Base-by-base conservation (phyloP, 164 flowering plant genomes). In the Umbellularia californica region DNA sequence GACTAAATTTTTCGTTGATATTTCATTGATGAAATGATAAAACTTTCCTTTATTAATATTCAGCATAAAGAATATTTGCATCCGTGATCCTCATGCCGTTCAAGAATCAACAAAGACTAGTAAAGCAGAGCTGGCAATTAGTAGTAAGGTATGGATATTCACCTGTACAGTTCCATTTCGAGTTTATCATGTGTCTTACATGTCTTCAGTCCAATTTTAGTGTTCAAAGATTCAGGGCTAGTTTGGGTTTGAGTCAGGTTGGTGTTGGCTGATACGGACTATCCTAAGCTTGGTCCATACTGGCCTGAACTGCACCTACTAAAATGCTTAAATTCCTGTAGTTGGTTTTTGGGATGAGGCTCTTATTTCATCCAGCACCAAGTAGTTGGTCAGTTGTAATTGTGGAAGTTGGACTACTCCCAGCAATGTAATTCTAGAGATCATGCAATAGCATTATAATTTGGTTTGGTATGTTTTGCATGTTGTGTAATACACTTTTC, bases 21-120 rank as follows among this genome's bases (percentile, higher is more conserved):
- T 20, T 55, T 55, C 60, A 15, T 55, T 55, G 20, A 15, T 17
- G 60, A 55, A 55, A 55, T 15, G 41, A 23, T 50, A 9, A 9
- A 52, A 19, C 24, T 17, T 14, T 66, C 27, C 27, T 68, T 69
- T 71, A 27, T 74, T 35, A 25, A 51, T 70, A 68, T 81, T 24
- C 81, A 94, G 98, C 5, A 77, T 94, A 80, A 88, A 84, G 78
- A 79, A 76, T 68, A 81, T 94, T 60, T 79, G 58, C 68, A 80
- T 94, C 65, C 84, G 75, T 76, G 90, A 94, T 65, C 97, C 94
- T 65, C 82, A 83, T 70, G 78, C 83, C 35, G 72, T 70, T n/a
- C 87, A 80, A 60, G 89, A 85, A 60, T 74, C 83, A 58, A 75
- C 75, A 55, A 88, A 86, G 74, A 71, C 79, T 58, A 79, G 66